Base-by-base conservation (phyloP, 1,139 yeast genomes). In the Kodamaea alishanica region DNA sequence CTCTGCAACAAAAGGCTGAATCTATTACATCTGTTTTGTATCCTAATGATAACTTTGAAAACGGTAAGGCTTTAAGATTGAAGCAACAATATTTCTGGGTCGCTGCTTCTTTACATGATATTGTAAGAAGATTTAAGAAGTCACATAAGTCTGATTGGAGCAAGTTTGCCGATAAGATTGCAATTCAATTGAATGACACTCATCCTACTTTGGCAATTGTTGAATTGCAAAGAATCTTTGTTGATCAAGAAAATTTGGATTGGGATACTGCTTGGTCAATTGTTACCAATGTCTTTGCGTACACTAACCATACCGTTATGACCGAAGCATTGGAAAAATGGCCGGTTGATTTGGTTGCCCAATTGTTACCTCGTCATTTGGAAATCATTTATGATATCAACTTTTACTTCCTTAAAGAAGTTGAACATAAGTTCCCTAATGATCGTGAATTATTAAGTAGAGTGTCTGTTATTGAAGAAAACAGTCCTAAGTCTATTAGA, bases 21-120 rank as follows among this genome's bases (percentile, higher is more conserved):
- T 82, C 95, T 23, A 86, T 90, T 51, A 87, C 96, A 28, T 86
- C 96, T 4, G 96, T 88, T 9, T 70, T 88, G 56, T 89, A 89
- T 63, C 96, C 96, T 44, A 89, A 89, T 62, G 96, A 89, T 61
- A 89, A 89, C 62, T 89, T 89, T 60, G 84, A 86, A 56, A 77
- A 81, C 48, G 97, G 97, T 52, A 90, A 90, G 64, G 96, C 87
- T 58, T 74, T 90, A 56, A 81, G 97, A 61, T 78, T 90, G 61
- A 90, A 89, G 64, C 97, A 90, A 67, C 97, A 90, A 65, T 90
- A 87, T 66, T 90, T 90, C 65, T 90, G 97, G 97, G 96, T 90
- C 40, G 83, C 95, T 37, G 97, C 97, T 33, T 86, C 96, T 7
- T 74, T 90, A 49, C 89, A 85, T 54, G 97, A 90, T 61, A 89